Base-by-base conservation (phyloP, 805 yeast species). In the Candida chilensis region DNA sequence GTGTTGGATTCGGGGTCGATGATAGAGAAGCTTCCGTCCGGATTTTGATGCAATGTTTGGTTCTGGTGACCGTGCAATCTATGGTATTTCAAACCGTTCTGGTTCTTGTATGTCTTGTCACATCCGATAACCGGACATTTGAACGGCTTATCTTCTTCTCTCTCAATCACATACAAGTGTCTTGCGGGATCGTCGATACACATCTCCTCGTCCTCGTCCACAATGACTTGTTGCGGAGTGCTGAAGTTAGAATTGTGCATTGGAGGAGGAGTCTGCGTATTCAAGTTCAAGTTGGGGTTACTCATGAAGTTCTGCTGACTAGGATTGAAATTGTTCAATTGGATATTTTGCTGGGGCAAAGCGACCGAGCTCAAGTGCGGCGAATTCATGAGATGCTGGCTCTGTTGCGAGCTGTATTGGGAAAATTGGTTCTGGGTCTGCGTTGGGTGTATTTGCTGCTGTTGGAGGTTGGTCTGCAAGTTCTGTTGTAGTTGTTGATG, bases 61-160 rank as follows among this genome's bases (percentile, higher is more conserved):
- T 90, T 88, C 57, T 88, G 96, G 58, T 90, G 98, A 24, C 98
- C 98, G 54, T 90, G 98, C 34, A 82, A 63, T 40, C 95, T 71
- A 58, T 92, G 98, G 57, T 92, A 92, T 55, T 92, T 92, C 49
- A 92, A 67, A 12, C 98, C 98, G 50, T 92, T 92, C 60, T 92
- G 98, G 56, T 92, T 92, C 62, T 92, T 92, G 57, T 92, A 92
- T 17, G 90, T 88, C 64, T 92, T 92, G 45, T 88, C 96, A 57
- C 98, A 92, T 5, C 98, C 98, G 47, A 87, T 83, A 27, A 92
- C 98, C 1, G 97, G 98, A 61, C 98, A 92, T 53, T 82, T 87
- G 63, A 80, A 92, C 18, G 98, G 98, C 54, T 92, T 79, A 52
- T 86, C 83, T 43, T 88, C 96, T 35, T 84, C 88, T 38, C 77